Percentiles rank a stretch among this genome's conserved stretches.
These are phyloP conservation scores for Eremothecium gossypii DNA, from an alignment of 1,139 yeast species.

Conservation along the genomic window DNA sequence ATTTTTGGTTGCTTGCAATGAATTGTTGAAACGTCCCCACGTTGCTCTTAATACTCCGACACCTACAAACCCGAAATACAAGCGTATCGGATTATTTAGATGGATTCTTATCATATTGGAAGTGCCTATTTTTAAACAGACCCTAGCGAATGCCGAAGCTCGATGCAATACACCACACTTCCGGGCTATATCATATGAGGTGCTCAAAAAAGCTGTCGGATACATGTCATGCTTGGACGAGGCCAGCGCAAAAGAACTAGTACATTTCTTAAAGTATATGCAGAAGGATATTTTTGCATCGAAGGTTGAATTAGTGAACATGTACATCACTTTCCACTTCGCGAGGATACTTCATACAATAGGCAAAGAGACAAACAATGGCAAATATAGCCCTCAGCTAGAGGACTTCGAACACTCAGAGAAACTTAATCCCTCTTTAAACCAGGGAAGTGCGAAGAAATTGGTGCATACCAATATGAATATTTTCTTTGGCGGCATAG, in stretches of 20 bases:
- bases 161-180: constrained; percentile 35
- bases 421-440: constrained; percentile 8
- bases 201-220: constrained; percentile 59
- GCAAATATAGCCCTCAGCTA: constrained; percentile 7
- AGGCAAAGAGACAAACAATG: constrained; percentile 2
- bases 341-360: constrained; percentile 29
- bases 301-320: constrained; percentile 49
- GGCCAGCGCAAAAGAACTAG: constrained; percentile 38
- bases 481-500: constrained; percentile 3
- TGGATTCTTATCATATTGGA: constrained; percentile 59
- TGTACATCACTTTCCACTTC: constrained; percentile 57
- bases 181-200: constrained; percentile 48
- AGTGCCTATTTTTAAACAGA: constrained; percentile 46
- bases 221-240: constrained; percentile 42
- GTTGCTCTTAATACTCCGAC: constrained; percentile 25
- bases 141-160: constrained; percentile 32
- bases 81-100: constrained; percentile 23
- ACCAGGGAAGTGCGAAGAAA: constrained; percentile 1
- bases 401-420: constrained; percentile 8
- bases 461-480: constrained; percentile 3
- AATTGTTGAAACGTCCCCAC: constrained; percentile 40
- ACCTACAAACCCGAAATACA: neutral
- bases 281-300: constrained; percentile 34
- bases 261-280: constrained; percentile 50
- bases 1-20: constrained; percentile 42